Conservation (phyloP, 73 alveolate species). For the Tetrahymena borealis region DNA sequence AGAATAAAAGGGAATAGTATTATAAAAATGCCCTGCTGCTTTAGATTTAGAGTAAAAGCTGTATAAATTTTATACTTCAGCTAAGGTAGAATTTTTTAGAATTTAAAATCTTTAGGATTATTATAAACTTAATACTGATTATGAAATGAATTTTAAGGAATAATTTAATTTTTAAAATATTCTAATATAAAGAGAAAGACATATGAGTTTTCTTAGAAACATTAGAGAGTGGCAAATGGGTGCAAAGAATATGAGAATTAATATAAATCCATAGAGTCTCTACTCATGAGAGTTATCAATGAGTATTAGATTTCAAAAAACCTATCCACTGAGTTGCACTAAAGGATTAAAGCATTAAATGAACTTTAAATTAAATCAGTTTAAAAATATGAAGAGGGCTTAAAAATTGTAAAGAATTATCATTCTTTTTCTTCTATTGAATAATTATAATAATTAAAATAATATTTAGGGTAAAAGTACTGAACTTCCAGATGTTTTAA, state of each 20-base stretch:
- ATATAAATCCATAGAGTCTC: neutral
- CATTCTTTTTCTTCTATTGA: too few relatives aligned
- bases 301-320: neutral
- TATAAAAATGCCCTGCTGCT: neutral
- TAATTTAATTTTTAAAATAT: too few relatives aligned
- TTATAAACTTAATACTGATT: too few relatives aligned
- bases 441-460: too few relatives aligned
- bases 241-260: neutral
- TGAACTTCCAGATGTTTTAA: neutral
- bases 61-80: neutral
- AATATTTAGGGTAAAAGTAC: neutral
- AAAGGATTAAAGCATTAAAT: neutral
- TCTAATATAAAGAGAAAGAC: neutral
- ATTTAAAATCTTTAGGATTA: too few relatives aligned
- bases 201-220: neutral
- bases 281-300: neutral
- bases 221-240: neutral
- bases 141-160: too few relatives aligned
- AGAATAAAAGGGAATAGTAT: neutral
- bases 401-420: neutral
- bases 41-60: neutral
- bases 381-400: neutral
- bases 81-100: neutral
- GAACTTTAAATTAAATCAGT: neutral
- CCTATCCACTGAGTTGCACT: neutral